Evolutionary conservation across 495 filamentous ascomycete species (phyloP).

Genomic region (Hypoxylon crocopeplum): DNA sequence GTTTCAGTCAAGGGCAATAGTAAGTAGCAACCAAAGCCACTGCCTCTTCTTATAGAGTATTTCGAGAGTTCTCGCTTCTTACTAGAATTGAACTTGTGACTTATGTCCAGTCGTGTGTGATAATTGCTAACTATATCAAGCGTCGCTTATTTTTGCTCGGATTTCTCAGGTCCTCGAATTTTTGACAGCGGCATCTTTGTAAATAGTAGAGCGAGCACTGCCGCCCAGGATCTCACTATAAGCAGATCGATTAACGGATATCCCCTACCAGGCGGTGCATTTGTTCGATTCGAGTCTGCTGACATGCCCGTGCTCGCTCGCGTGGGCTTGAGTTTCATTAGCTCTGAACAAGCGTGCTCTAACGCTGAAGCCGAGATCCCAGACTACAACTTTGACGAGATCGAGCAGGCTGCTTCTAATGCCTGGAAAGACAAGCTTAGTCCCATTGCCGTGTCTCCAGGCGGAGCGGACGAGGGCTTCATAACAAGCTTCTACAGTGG

Average conservation of each 20-base stretch:
- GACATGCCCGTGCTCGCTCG: constrained; percentile 63
- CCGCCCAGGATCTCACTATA: constrained; percentile 61
- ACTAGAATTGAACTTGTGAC: not conserved
- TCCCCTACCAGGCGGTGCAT: constrained; percentile 72
- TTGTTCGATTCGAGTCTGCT: constrained; percentile 58
- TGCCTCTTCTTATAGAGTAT: not conserved
- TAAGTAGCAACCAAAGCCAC: constrained; percentile 12
- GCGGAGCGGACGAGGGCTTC: constrained; percentile 58
- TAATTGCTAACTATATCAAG: constrained; percentile 11
- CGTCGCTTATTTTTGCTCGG: constrained; percentile 68
- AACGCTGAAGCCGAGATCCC: constrained; percentile 75
- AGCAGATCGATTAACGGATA: constrained; percentile 68
- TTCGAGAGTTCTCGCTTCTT: no score
- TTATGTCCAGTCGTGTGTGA: not conserved
- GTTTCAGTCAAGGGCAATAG: constrained; percentile 72
- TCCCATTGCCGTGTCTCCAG: constrained; percentile 62
- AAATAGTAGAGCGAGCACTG: constrained; percentile 62
- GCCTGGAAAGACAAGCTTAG: constrained; percentile 71
- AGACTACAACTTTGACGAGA: constrained; percentile 66
- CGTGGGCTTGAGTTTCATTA: constrained; percentile 76
- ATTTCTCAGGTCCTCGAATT: constrained; percentile 69
- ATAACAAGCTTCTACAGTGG: constrained; percentile 74
- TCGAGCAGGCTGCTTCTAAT: constrained; percentile 57
- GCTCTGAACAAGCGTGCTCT: constrained; percentile 66
- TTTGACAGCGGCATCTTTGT: constrained; percentile 70